Evolutionary conservation across 2,329 filamentous ascomycete genomes (phyloP).

Genomic region (Phaeosphaeriaceae sp.): DNA sequence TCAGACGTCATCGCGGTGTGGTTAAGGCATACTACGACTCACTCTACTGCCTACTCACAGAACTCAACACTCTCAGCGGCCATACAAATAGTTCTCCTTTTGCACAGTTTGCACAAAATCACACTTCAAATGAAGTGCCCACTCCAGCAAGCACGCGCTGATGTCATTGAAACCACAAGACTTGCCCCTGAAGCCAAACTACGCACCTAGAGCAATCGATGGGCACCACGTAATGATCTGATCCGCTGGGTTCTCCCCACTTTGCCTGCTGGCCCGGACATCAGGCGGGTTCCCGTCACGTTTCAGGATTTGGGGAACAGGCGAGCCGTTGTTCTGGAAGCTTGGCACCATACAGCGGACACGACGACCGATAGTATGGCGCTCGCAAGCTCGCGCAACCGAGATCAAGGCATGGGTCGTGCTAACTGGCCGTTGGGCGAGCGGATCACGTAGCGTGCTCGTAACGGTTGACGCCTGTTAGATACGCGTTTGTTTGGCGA

Average conservation of each 20-base stretch:
- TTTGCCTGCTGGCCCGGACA: background rate
- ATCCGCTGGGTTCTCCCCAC: background rate
- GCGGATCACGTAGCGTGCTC: conserved; percentile 23
- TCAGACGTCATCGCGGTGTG: too few species aligned
- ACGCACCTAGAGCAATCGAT: conserved; percentile 6
- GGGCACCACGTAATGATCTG: conserved; percentile 1
- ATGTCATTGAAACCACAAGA: background rate
- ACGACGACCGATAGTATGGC: too few species aligned
- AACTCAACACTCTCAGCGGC: too few species aligned
- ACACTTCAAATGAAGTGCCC: background rate
- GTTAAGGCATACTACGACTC: too few species aligned
- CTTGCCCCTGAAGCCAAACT: background rate
- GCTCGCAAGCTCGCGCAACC: background rate
- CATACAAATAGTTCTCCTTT: background rate
- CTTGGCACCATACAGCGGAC: conserved; percentile 14
- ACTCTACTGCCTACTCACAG: too few species aligned
- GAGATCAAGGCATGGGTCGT: background rate
- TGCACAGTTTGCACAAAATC: background rate
- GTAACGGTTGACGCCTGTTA: conserved; percentile 12
- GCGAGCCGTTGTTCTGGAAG: conserved; percentile 21
- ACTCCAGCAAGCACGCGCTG: conserved; percentile 5
- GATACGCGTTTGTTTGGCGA: conserved; percentile 11
- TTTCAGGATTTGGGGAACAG: conserved; percentile 12
- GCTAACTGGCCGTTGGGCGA: conserved; percentile 12
- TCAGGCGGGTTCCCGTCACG: conserved; percentile 3